Base-by-base conservation (phyloP, 352 stramenopile genomes). In the Globisporangium paroecandrum region DNA sequence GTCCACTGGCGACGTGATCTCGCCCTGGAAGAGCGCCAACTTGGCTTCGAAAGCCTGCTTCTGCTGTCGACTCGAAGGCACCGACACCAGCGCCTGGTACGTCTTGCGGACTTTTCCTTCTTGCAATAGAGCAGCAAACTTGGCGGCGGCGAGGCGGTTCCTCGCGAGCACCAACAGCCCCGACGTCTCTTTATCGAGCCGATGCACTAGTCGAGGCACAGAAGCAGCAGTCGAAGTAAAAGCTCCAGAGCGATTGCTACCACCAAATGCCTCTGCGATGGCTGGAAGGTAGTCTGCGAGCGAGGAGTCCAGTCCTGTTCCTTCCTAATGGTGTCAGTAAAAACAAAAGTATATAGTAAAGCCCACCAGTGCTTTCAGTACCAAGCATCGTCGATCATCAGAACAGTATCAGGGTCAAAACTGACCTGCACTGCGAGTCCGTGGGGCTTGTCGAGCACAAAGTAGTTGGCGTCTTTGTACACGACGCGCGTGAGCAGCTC, bases 121-220 rank as follows among this genome's bases (percentile, higher is more conserved):
- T 22, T 73, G 73, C 9, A 93, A 55, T 10, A 89, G 20, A 34
- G 76, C 65, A 0, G 81, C 79, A 67, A 93, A 93, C 53, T 75
- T 82, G 8, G 85, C 83, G 2, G 85, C 82, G 24, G 85, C 85
- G 7, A 88, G 79, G 0, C 85, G 78, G 61, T 82, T 81, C 24
- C 85, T 79, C n/a, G 82, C 85, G 9, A 93, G 67, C 18, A 93
- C 82, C 20, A 93, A 56, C 54, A 90, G 22, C 1, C 85, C 85
- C 2, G 85, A 93, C 18, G 82, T 93, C 27, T 87, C 77, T 38
- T 86, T 90, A 59, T 93, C 85, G 51, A 93, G 73, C 18, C 85
- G 82, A 75, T 93, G 85, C 27, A 93, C 85, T 29, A 90, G 53
- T 24, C 73, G 75, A 6, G 81, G 68, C 34, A 78, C 13, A 58